These are phyloP conservation scores for Suillus cothurnatus DNA, from an alignment of 768 basidiomycete species.

Conservation along the genomic window DNA sequence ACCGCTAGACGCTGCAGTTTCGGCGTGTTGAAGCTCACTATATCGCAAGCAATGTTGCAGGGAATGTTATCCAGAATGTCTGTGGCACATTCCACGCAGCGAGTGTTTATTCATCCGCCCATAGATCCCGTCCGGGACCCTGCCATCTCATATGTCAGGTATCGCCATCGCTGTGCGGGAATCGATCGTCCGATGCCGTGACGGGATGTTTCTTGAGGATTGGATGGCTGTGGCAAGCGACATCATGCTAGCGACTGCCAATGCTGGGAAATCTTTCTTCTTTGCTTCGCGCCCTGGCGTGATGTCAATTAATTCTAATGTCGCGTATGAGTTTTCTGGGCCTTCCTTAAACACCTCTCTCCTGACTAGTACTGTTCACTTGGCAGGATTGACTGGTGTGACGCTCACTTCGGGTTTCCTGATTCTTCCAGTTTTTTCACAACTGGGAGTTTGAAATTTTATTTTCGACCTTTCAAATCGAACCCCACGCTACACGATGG, in stretches of 20 bases:
- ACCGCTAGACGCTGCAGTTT: slow-evolving; percentile 16
- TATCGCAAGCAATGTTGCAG: slow-evolving; percentile 17
- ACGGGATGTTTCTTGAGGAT: slow-evolving; percentile 18
- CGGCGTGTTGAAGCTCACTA: slow-evolving; percentile 22
- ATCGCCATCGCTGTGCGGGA: slow-evolving; percentile 23
- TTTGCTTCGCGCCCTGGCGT: slow-evolving; percentile 13
- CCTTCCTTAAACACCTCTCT: background rate
- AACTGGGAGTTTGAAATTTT: slow-evolving; percentile 18
- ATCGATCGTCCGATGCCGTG: slow-evolving; percentile 16
- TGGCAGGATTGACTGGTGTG: slow-evolving; percentile 25
- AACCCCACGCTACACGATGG: slow-evolving; percentile 24
- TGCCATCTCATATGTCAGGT: slow-evolving; percentile 20
- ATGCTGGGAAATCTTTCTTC: slow-evolving; percentile 19
- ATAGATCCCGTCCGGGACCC: slow-evolving; percentile 15
- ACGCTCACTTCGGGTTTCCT: slow-evolving; percentile 23
- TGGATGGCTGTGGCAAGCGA: slow-evolving; percentile 23
- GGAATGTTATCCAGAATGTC: slow-evolving; percentile 25
- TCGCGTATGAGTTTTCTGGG: slow-evolving; percentile 16
- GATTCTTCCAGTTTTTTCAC: slow-evolving; percentile 22
- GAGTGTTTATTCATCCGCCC: background rate
- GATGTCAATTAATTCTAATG: slow-evolving; percentile 26
- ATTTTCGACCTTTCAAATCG: slow-evolving; percentile 27
- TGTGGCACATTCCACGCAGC: slow-evolving; percentile 7
- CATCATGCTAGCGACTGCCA: slow-evolving; percentile 22
- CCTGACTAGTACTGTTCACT: background rate